phyloP scores from a whole-genome alignment of 352 stramenopile genomes.

The Blastocystis hominis region DNA sequence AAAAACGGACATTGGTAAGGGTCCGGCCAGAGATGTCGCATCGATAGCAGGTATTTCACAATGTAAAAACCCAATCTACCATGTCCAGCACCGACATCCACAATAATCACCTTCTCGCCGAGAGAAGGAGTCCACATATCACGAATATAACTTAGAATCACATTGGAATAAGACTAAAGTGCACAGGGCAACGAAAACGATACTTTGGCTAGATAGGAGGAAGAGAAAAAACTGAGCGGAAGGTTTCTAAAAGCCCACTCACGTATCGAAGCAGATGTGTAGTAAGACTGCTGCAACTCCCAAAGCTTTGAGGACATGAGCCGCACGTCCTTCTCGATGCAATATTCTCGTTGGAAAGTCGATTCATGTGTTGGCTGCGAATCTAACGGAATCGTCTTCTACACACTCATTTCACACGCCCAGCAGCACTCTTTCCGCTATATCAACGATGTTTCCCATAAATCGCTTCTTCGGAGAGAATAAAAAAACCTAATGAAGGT shows the following conservation, averaged over 20 bases:
- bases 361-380: background rate
- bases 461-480: background rate
- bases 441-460: conserved; percentile 48
- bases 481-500: background rate
- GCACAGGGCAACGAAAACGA: background rate
- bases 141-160: conserved; percentile 30
- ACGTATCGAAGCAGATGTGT: background rate
- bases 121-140: background rate
- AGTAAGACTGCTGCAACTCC: conserved; percentile 1
- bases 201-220: background rate
- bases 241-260: background rate
- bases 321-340: background rate
- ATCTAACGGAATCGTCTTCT: conserved; percentile 14
- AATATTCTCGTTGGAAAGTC: background rate
- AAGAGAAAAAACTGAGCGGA: background rate
- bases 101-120: background rate
- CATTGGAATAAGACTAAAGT: conserved; percentile 21
- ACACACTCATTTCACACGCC: background rate
- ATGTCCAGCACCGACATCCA: conserved; percentile 30
- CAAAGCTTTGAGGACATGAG: background rate
- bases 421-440: background rate
- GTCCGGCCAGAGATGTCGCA: conserved; percentile 31
- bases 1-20: background rate
- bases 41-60: background rate
- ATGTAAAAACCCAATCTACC: conserved; percentile 53